Base-by-base conservation (phyloP, 2,329 filamentous ascomycete species). In the Scytalidium sp. region DNA sequence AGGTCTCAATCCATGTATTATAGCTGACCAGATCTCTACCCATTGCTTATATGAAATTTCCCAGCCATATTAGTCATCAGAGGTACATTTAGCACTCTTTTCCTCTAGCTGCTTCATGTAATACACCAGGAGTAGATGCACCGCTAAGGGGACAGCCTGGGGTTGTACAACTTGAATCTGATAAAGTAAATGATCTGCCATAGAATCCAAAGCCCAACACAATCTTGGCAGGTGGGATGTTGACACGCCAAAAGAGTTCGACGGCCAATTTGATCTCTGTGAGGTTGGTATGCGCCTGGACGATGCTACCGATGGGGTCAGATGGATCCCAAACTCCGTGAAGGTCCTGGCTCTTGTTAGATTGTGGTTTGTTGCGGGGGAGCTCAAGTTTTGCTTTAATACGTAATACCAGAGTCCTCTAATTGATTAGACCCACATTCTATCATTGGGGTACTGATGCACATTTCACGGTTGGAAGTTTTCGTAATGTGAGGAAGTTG, bases 191-290 rank as follows among this genome's bases (percentile, higher is more conserved):
- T 10, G 49, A 50, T 19, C 46, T 25, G 21, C 49, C 49, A 40
- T 51, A 51, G 40, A 51, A 51, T 3, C 39, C 49, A 19, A 51
- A 27, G 27, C 49, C 49, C 15, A 51, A 39, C 19, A 50, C 36
- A 43, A 51, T 22, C 29, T 51, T 49, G 41, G 32, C 27, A 17
- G 49, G 46, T 5, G 45, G 25, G 17, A 51, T 41, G 21, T 29
- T 32, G 22, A 50, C 47, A 42, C 49, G 45, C 49, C 49, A 51
- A 17, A 51, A 41, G 17, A 51, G 49, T 32, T 51, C 49, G n/a
- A 49, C 25, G 8, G 41, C 49, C 25, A 25, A 22, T 20, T 32
- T 44, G 21, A 51, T 51, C 21, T 51, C 49, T 23, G 49, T 51
- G 20, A 51, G 36, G 20, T 51, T 51, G 22, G 49, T 51, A 39